phyloP scores from a whole-genome alignment of 2,329 filamentous ascomycete genomes.

The Escovopsis sp. region DNA sequence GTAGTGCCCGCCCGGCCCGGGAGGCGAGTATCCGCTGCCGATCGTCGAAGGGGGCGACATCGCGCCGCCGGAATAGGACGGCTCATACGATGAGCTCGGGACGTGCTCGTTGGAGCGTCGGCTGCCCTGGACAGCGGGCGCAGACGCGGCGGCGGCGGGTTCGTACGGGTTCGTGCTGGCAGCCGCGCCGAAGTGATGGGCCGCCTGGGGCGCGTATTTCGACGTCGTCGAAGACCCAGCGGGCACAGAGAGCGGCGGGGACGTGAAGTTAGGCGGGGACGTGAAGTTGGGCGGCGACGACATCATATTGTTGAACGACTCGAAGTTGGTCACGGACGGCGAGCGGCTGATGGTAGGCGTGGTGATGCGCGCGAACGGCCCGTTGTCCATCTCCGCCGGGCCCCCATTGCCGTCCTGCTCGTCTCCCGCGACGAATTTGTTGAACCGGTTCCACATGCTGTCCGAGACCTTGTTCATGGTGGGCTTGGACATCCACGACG shows the following conservation, averaged over 20 bases:
- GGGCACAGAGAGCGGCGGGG: conserved; percentile 18
- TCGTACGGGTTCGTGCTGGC: conserved; percentile 17
- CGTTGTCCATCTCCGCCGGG: conserved; percentile 44
- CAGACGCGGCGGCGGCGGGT: conserved; percentile 32
- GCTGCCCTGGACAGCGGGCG: conserved; percentile 28
- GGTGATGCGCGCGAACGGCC: conserved; percentile 70
- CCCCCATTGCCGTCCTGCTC: conserved; percentile 59
- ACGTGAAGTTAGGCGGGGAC: conserved; percentile 15
- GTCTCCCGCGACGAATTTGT: conserved; percentile 88
- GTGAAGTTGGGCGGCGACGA: too few relatives aligned
- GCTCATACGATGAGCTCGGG: conserved; percentile 23
- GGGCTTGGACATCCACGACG: conserved; percentile 86
- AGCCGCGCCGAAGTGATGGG: conserved; percentile 7
- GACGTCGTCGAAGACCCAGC: conserved; percentile 24
- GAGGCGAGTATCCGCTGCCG: conserved; percentile 9
- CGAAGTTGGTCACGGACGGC: conserved; percentile 54
- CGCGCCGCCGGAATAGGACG: conserved; percentile 12
- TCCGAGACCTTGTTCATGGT: conserved; percentile 93
- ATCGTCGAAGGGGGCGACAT: conserved; percentile 4
- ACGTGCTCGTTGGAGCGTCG: conserved; percentile 17
- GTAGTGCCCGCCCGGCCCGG: conserved; percentile 5
- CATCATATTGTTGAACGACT: conserved; percentile 65
- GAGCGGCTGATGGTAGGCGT: conserved; percentile 60
- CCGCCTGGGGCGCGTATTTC: conserved; percentile 19
- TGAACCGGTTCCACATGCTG: conserved; percentile 82